phyloP scores from a whole-genome alignment of 2,329 filamentous ascomycete genomes.

The Fusarium cicatricum region DNA sequence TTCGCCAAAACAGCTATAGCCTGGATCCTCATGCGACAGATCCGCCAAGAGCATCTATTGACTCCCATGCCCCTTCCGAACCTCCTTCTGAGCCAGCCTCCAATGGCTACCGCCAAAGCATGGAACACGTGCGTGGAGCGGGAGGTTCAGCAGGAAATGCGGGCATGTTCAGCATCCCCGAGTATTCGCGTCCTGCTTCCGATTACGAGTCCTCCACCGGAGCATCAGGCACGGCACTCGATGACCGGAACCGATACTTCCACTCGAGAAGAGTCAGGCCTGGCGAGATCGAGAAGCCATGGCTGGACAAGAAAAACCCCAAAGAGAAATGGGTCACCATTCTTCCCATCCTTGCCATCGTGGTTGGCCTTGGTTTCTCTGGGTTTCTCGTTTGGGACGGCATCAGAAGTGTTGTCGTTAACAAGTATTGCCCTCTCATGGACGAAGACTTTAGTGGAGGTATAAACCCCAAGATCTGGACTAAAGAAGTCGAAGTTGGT shows the following conservation, averaged over 20 bases:
- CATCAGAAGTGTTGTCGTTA: conserved; percentile 72
- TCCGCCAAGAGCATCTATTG: conserved; percentile 20
- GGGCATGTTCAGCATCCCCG: conserved; percentile 34
- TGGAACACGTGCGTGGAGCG: conserved; percentile 10
- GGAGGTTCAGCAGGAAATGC: conserved; percentile 21
- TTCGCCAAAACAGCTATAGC: conserved; percentile 23
- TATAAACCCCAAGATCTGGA: conserved; percentile 71
- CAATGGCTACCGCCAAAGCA: conserved; percentile 24
- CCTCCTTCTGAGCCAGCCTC: conserved; percentile 13
- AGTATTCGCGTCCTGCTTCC: conserved; percentile 29
- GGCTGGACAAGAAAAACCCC: conserved; percentile 76
- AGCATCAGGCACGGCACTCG: conserved; percentile 44
- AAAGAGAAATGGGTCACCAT: conserved; percentile 90
- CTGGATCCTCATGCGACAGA: conserved; percentile 16
- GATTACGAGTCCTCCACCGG: conserved; percentile 57
- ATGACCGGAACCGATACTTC: conserved; percentile 67
- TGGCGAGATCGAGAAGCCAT: conserved; percentile 78
- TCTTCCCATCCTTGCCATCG: conserved; percentile 75
- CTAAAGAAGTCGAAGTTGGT: conserved; percentile 76
- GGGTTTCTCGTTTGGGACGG: conserved; percentile 81
- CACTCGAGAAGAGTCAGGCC: conserved; percentile 77
- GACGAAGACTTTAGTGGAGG: conserved; percentile 70
- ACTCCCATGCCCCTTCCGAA: conserved; percentile 1
- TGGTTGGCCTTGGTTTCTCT: conserved; percentile 72
- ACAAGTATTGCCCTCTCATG: conserved; percentile 76